Percentiles rank a stretch among this genome's conserved stretches.
These are phyloP conservation scores for Candida bentonensis DNA, from an alignment of 805 yeast species.

Conservation along the genomic window DNA sequence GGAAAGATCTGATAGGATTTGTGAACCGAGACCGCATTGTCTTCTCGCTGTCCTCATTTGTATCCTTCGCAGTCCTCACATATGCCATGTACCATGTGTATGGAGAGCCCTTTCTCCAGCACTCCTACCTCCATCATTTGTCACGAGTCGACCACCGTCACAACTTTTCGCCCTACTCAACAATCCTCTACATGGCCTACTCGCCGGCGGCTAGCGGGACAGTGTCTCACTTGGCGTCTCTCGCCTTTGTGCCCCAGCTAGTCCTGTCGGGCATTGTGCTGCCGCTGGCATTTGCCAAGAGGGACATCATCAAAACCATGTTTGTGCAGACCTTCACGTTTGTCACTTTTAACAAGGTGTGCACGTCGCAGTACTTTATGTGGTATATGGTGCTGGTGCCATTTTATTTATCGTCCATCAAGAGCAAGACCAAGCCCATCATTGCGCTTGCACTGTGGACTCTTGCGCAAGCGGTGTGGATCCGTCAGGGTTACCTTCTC, in stretches of 20 bases:
- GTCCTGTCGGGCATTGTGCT: conserved; percentile 40
- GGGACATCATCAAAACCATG: conserved; percentile 34
- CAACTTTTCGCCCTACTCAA: conserved; percentile 80
- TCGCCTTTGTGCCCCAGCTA: conserved; percentile 80
- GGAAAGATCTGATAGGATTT: conserved; percentile 18
- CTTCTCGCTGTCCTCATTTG: conserved; percentile 28
- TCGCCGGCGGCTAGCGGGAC: conserved; percentile 13
- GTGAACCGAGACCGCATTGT: conserved; percentile 30
- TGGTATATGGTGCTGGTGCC: conserved; percentile 89
- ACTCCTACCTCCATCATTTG: conserved; percentile 74
- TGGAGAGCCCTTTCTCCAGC: conserved; percentile 61
- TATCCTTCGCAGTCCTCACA: conserved; percentile 35
- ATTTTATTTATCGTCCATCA: conserved; percentile 40
- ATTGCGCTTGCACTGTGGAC: conserved; percentile 46
- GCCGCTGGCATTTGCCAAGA: conserved; percentile 36
- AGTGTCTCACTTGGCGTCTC: conserved; percentile 10
- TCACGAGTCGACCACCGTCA: conserved; percentile 84
- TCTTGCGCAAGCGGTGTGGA: conserved; percentile 61
- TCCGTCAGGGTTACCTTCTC: conserved; percentile 57
- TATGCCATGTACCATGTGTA: conserved; percentile 50
- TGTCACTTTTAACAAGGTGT: conserved; percentile 66
- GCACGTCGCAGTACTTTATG: conserved; percentile 89
- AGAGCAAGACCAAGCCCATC: conserved; percentile 13
- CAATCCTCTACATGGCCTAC: conserved; percentile 36
- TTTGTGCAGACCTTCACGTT: conserved; percentile 72